Conservation (phyloP, 192 early-diverging fungal genomes). For the Haplosporangium gracile region DNA sequence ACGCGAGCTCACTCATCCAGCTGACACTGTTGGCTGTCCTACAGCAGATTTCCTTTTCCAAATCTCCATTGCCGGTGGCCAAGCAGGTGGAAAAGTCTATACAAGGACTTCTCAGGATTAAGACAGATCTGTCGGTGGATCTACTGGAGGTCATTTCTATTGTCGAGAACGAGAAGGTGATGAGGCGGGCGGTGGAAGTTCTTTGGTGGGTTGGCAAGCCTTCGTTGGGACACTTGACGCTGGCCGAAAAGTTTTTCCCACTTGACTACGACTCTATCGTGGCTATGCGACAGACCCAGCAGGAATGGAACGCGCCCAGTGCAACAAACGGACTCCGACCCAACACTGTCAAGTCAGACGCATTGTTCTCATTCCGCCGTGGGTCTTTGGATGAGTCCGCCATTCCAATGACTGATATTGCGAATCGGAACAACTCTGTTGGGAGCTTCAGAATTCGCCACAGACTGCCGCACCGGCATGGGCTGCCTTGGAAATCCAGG, state of each 20-base stretch:
- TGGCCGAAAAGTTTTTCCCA: constrained; percentile 36
- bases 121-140: constrained; percentile 65
- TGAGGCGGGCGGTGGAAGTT: constrained; percentile 54
- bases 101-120: constrained; percentile 58
- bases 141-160: constrained; percentile 65
- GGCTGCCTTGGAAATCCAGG: constrained; percentile 13
- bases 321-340: background rate
- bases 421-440: background rate
- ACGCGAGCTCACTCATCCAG: constrained; percentile 63
- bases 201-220: constrained; percentile 51
- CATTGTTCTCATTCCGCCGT: constrained; percentile 23
- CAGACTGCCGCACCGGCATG: constrained; percentile 14
- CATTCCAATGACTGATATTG: background rate
- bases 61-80: constrained; percentile 56
- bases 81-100: constrained; percentile 64
- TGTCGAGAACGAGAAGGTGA: constrained; percentile 51
- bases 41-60: constrained; percentile 59
- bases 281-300: constrained; percentile 13
- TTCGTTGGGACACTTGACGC: constrained; percentile 25
- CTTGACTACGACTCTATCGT: constrained; percentile 43
- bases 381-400: constrained; percentile 24
- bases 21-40: constrained; percentile 62
- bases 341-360: constrained; percentile 25
- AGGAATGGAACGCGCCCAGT: background rate
- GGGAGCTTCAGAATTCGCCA: constrained; percentile 19